These are phyloP conservation scores for Prunus mira DNA, from an alignment of 306 rosid species.

Conservation along the genomic window DNA sequence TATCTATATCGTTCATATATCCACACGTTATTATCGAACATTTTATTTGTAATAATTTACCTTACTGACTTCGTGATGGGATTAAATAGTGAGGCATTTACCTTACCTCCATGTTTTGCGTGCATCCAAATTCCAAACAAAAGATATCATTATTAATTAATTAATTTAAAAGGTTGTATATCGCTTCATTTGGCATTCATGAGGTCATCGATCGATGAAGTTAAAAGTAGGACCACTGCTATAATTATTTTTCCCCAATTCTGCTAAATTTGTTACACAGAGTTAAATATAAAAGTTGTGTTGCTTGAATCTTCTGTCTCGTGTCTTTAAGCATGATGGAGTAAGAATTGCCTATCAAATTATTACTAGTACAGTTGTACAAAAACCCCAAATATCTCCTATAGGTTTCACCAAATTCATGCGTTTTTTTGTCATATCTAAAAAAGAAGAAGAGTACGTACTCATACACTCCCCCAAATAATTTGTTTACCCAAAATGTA, in stretches of 20 bases:
- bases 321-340: neutral
- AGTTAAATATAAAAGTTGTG: neutral
- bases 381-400: no score
- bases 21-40: no score
- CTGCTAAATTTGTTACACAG: neutral
- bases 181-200: neutral
- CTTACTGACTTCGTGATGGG: no score
- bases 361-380: no score
- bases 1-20: neutral
- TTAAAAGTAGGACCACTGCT: neutral
- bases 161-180: neutral
- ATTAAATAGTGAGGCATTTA: no score
- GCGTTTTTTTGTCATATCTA: no score
- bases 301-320: neutral
- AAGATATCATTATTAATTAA: neutral
- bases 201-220: neutral
- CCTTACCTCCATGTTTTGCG: neutral
- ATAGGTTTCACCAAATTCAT: no score
- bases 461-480: no score
- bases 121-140: neutral
- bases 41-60: no score
- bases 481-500: no score
- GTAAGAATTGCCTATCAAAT: neutral
- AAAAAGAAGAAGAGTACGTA: no score
- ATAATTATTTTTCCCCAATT: neutral